These are phyloP conservation scores for Endoconidiophora polonica DNA, from an alignment of 2,329 filamentous ascomycete species.

Conservation along the genomic window DNA sequence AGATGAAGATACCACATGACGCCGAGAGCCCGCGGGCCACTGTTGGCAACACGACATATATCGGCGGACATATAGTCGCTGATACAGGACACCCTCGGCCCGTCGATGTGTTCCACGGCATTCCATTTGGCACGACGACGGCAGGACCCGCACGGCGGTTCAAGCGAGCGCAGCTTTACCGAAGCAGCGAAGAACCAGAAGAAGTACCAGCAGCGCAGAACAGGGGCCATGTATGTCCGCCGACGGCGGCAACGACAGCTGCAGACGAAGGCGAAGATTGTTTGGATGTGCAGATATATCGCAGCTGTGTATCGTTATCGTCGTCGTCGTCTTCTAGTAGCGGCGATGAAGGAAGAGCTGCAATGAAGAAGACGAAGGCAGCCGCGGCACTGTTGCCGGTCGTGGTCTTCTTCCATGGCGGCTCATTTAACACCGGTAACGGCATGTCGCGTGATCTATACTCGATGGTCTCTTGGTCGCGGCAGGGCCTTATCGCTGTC, in stretches of 20 bases:
- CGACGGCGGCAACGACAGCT: slow-evolving; percentile 17
- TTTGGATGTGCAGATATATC: slow-evolving; percentile 35
- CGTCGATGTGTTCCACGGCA: slow-evolving; percentile 31
- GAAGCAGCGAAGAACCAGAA: not conserved
- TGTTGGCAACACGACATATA: not conserved
- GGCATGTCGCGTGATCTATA: slow-evolving; percentile 41
- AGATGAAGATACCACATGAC: not conserved
- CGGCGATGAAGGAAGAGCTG: no score
- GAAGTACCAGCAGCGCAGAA: not conserved
- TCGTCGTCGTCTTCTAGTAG: no score
- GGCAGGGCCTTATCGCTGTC: slow-evolving; percentile 36
- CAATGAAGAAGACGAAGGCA: slow-evolving; percentile 12
- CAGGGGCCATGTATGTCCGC: slow-evolving; percentile 13
- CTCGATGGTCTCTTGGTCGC: slow-evolving; percentile 41
- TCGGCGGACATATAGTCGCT: not conserved
- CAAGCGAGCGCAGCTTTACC: slow-evolving; percentile 20
- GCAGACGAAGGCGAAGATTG: slow-evolving; percentile 28
- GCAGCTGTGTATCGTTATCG: slow-evolving; percentile 18
- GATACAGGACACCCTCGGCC: slow-evolving; percentile 19
- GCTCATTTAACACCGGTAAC: slow-evolving; percentile 40
- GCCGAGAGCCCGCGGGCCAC: not conserved
- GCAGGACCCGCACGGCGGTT: slow-evolving; percentile 27
- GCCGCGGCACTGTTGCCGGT: slow-evolving; percentile 23
- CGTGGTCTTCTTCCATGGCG: slow-evolving; percentile 46
- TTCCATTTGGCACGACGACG: slow-evolving; percentile 31